Evolutionary conservation across 805 yeast species (phyloP).

Genomic region (Diddensiella caesifluorescens): DNA sequence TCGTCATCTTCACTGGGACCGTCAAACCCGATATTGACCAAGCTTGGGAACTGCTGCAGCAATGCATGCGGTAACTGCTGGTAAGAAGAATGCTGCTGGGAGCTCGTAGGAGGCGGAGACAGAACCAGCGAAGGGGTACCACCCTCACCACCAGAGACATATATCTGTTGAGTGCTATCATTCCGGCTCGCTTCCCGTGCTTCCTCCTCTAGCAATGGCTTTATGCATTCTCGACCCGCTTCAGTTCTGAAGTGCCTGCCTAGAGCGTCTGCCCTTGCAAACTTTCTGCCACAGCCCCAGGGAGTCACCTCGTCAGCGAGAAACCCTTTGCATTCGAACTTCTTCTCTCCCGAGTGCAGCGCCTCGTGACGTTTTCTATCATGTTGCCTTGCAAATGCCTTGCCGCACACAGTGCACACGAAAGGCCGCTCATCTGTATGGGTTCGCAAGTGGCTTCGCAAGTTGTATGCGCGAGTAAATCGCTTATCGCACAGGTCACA

Average conservation of each 20-base stretch:
- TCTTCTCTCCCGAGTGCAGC: constrained; percentile 68
- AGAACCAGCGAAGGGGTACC: constrained; percentile 18
- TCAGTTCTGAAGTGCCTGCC: constrained; percentile 73
- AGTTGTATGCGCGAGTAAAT: constrained; percentile 88
- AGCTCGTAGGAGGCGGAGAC: constrained; percentile 21
- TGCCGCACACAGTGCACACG: constrained; percentile 56
- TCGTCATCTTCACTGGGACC: constrained; percentile 12
- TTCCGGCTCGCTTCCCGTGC: constrained; percentile 12
- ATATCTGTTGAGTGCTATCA: neutral
- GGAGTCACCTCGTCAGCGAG: constrained; percentile 50
- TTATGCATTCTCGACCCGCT: constrained; percentile 64
- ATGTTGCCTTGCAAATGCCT: constrained; percentile 71
- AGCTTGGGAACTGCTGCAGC: constrained; percentile 24
- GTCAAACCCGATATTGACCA: constrained; percentile 12
- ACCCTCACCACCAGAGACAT: constrained; percentile 10
- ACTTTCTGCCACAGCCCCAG: constrained; percentile 74
- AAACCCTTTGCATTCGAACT: constrained; percentile 60
- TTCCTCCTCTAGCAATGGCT: constrained; percentile 59
- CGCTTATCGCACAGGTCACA: constrained; percentile 81
- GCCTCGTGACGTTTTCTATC: constrained; percentile 72
- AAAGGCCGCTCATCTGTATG: constrained; percentile 73
- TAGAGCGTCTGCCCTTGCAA: constrained; percentile 74
- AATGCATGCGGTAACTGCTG: constrained; percentile 19
- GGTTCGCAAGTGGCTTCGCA: constrained; percentile 85
- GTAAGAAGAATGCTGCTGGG: constrained; percentile 5